phyloP scores from a whole-genome alignment of 306 rosid species.

The Inga laurina region DNA sequence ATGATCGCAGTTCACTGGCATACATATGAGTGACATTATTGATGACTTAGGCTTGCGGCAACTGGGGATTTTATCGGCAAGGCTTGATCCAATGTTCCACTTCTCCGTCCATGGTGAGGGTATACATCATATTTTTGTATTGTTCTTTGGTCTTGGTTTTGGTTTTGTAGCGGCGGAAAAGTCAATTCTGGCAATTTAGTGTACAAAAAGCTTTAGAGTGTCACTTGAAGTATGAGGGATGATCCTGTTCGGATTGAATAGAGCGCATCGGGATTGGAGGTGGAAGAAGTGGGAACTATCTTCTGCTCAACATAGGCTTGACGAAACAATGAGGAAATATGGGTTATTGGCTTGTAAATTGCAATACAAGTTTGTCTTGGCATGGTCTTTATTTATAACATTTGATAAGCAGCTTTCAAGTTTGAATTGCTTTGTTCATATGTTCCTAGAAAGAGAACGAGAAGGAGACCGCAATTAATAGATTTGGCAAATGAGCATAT shows the following conservation, averaged over 20 bases:
- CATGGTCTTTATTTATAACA: conserved; percentile 24
- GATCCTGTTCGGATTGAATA: conserved; percentile 34
- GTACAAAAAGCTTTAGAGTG: conserved; percentile 41
- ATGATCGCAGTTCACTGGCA: conserved; percentile 94
- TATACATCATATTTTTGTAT: conserved; percentile 17
- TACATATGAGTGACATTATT: conserved; percentile 72
- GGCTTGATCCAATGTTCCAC: not conserved
- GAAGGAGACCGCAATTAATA: not conserved
- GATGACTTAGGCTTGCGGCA: conserved; percentile 27
- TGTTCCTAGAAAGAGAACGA: not conserved
- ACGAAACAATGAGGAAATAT: conserved; percentile 46
- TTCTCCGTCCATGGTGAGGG: conserved; percentile 29
- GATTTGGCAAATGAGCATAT: not conserved
- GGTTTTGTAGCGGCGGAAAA: conserved; percentile 36
- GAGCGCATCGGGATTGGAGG: conserved; percentile 36
- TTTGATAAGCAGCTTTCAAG: conserved; percentile 11
- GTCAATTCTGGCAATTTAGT: conserved; percentile 27
- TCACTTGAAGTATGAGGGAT: conserved; percentile 32
- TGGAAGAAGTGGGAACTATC: conserved; percentile 43
- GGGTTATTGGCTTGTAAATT: conserved; percentile 46
- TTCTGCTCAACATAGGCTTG: conserved; percentile 36
- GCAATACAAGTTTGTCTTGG: conserved; percentile 29
- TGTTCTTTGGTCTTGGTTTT: conserved; percentile 9
- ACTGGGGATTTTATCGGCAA: conserved; percentile 22
- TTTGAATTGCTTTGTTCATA: conserved; percentile 3